Conservation (phyloP, 345 rosid genomes). For the Eutrema japonicum region DNA sequence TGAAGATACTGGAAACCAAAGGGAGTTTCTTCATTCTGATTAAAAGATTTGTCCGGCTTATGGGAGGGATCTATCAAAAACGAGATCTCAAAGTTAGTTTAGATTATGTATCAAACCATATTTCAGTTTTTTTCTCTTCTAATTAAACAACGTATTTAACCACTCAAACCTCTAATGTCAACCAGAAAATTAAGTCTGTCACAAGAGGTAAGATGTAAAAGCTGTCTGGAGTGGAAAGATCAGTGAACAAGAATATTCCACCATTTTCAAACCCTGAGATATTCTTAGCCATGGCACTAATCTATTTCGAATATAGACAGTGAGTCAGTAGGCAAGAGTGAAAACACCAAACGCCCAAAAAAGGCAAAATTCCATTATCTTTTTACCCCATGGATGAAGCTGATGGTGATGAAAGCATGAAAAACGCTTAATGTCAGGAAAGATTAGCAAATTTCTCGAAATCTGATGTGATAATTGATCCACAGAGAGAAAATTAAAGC, state of each 20-base stretch:
- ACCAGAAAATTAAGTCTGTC: slow-evolving; percentile 51
- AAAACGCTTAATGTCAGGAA: slow-evolving; percentile 43
- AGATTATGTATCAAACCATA: background rate
- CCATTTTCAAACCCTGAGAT: slow-evolving; percentile 57
- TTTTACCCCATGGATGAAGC: slow-evolving; percentile 56
- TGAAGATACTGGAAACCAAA: background rate
- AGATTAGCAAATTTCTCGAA: slow-evolving; percentile 40
- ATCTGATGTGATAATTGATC: slow-evolving; percentile 33
- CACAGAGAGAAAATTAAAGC: background rate
- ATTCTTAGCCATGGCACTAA: slow-evolving; percentile 59
- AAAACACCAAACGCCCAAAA: background rate
- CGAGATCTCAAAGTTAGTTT: background rate
- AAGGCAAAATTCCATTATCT: background rate
- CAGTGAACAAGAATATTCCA: slow-evolving; percentile 56
- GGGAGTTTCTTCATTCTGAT: slow-evolving; percentile 16
- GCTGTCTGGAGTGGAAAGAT: slow-evolving; percentile 57
- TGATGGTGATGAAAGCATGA: slow-evolving; percentile 50
- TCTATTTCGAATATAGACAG: slow-evolving; percentile 35
- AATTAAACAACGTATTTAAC: background rate
- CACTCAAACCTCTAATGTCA: slow-evolving; percentile 51
- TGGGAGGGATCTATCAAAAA: slow-evolving; percentile 2
- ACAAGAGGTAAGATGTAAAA: slow-evolving; percentile 53
- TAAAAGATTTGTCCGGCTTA: background rate
- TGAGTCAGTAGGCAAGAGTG: background rate
- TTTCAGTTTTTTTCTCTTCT: background rate